A percentile compares a stretch with the other conserved stretches of the same genome.
phyloP scores from a whole-genome alignment of 1,139 yeast species.

The Waltiozyma sp. region DNA sequence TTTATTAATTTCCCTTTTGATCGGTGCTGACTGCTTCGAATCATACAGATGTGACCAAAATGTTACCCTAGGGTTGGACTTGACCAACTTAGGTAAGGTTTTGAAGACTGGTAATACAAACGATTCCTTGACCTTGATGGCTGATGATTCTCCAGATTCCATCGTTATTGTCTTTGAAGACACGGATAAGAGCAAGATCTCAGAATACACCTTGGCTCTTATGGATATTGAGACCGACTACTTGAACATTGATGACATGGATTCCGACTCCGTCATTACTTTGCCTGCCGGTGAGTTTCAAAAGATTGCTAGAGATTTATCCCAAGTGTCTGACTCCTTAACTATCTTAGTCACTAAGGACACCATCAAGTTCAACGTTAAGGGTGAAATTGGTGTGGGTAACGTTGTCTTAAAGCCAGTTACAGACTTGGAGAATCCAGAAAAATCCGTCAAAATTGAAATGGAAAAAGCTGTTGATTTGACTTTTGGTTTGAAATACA shows the following conservation, averaged over 20 bases:
- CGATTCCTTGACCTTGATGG: conserved; percentile 78
- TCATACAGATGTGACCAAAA: conserved; percentile 95
- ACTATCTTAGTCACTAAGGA: conserved; percentile 84
- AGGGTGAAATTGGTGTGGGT: conserved; percentile 90
- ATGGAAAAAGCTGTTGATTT: conserved; percentile 81
- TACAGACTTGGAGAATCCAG: conserved; percentile 72
- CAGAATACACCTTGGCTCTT: conserved; percentile 83
- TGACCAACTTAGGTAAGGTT: conserved; percentile 76
- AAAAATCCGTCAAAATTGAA: conserved; percentile 61
- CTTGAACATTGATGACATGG: conserved; percentile 89
- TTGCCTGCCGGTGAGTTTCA: conserved; percentile 87
- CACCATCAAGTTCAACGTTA: conserved; percentile 79
- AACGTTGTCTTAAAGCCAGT: conserved; percentile 77
- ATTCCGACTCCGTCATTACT: conserved; percentile 74
- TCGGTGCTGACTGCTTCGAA: conserved; percentile 83
- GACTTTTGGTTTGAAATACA: conserved; percentile 85
- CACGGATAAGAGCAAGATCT: conserved; percentile 77
- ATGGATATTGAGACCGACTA: conserved; percentile 97
- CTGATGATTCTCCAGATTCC: conserved; percentile 84
- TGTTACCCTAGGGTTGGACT: conserved; percentile 83
- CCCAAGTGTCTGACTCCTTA: conserved; percentile 77
- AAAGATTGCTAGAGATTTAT: conserved; percentile 82
- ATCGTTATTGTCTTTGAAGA: conserved; percentile 84
- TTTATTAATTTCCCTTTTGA: conserved; percentile 74
- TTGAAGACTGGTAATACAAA: conserved; percentile 86